phyloP scores from a whole-genome alignment of 2,329 filamentous ascomycete genomes.

The Talaromyces sp. region DNA sequence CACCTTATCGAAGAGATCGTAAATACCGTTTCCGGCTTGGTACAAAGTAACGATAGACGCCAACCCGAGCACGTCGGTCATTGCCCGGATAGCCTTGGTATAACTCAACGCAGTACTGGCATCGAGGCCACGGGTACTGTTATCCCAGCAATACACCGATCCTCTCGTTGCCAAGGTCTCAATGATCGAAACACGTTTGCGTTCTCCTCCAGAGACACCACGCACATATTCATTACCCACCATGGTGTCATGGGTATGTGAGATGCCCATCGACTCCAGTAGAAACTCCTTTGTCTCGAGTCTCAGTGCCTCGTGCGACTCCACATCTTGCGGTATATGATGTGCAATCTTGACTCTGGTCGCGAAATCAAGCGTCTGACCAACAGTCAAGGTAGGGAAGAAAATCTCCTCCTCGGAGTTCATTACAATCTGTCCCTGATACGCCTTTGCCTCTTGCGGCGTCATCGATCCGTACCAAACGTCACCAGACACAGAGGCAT shows the following conservation, averaged over 20 bases:
- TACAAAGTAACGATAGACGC: constrained; percentile 64
- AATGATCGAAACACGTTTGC: constrained; percentile 67
- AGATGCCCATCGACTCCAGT: constrained; percentile 56
- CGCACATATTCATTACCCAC: constrained; percentile 65
- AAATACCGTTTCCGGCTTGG: constrained; percentile 68
- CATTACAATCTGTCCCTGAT: constrained; percentile 57
- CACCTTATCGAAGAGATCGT: constrained; percentile 68
- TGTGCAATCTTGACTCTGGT: constrained; percentile 57
- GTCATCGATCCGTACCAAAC: constrained; percentile 54
- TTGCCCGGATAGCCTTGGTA: constrained; percentile 58
- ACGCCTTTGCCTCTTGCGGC: constrained; percentile 44
- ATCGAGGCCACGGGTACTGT: constrained; percentile 63
- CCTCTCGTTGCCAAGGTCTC: constrained; percentile 60
- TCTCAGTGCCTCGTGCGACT: constrained; percentile 47
- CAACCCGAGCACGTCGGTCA: constrained; percentile 62
- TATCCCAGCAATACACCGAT: constrained; percentile 65
- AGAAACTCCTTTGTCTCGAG: constrained; percentile 53
- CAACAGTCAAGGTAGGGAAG: constrained; percentile 52
- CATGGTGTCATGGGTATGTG: constrained; percentile 61
- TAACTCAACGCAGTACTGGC: constrained; percentile 63
- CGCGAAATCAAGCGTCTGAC: constrained; percentile 53
- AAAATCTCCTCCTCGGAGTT: constrained; percentile 54
- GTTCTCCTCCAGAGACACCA: constrained; percentile 65
- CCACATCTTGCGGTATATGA: constrained; percentile 45
- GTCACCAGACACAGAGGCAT: constrained; percentile 56